Conservation (phyloP, 2,329 filamentous ascomycete genomes). For the Alternaria arbusti region DNA sequence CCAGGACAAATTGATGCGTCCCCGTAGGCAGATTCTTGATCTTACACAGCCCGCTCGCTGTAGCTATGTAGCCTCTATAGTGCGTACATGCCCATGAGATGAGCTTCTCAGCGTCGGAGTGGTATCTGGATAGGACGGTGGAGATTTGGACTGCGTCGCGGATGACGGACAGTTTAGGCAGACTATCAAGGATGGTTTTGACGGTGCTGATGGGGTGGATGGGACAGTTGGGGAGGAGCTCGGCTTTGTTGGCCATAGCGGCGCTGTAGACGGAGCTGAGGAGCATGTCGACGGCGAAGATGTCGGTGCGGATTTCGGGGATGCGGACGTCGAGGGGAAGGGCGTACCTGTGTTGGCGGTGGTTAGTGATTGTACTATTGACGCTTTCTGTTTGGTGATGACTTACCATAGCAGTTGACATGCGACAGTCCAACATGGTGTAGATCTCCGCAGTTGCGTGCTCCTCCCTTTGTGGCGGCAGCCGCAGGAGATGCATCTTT, state of each 20-base stretch:
- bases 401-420: conserved; percentile 32
- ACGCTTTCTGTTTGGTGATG: background rate
- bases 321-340: conserved; percentile 37
- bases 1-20: conserved; percentile 43
- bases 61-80: conserved; percentile 38
- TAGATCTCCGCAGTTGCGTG: conserved; percentile 29
- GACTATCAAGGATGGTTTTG: conserved; percentile 30
- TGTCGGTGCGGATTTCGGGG: conserved; percentile 39
- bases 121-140: conserved; percentile 14
- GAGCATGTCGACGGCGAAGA: conserved; percentile 38
- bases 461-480: conserved; percentile 16
- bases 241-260: conserved; percentile 20
- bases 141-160: conserved; percentile 24
- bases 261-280: conserved; percentile 36
- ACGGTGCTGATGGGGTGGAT: conserved; percentile 17
- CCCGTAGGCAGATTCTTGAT: conserved; percentile 37
- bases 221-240: conserved; percentile 40
- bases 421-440: conserved; percentile 22
- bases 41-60: conserved; percentile 30
- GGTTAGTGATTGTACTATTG: background rate
- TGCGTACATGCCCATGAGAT: conserved; percentile 40
- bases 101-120: conserved; percentile 31
- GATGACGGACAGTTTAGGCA: conserved; percentile 32
- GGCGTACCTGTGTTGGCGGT: background rate
- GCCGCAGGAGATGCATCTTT: conserved; percentile 36